Evolutionary conservation across 2,329 filamentous ascomycete genomes (phyloP).

Genomic region (Alternaria sp.): DNA sequence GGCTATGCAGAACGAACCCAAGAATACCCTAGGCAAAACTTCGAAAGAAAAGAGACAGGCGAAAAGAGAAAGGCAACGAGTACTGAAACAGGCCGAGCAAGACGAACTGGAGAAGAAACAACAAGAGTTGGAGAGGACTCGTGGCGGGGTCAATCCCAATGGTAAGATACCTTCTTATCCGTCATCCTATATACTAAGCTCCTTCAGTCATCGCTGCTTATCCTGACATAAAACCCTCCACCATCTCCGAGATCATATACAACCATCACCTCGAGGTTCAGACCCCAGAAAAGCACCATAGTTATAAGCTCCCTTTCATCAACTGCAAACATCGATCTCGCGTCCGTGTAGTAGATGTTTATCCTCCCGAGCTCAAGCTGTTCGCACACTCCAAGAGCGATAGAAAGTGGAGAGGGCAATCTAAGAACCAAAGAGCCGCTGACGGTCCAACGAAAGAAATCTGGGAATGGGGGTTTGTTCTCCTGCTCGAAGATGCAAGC

Average conservation of each 20-base stretch:
- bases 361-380: slow-evolving; percentile 73
- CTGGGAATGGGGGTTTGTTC: slow-evolving; percentile 87
- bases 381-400: slow-evolving; percentile 66
- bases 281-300: slow-evolving; percentile 43
- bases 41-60: slow-evolving; percentile 49
- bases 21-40: slow-evolving; percentile 29
- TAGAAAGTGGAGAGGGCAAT: slow-evolving; percentile 36
- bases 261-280: slow-evolving; percentile 53
- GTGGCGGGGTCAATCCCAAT: slow-evolving; percentile 49
- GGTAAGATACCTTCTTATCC: slow-evolving; percentile 44
- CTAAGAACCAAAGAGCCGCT: slow-evolving; percentile 49
- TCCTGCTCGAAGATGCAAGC: slow-evolving; percentile 77
- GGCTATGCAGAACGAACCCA: slow-evolving; percentile 25
- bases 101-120: slow-evolving; percentile 35
- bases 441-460: slow-evolving; percentile 54
- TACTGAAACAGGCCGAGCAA: slow-evolving; percentile 45
- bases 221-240: slow-evolving; percentile 46
- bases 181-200: slow-evolving; percentile 12
- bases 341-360: slow-evolving; percentile 84
- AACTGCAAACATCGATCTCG: slow-evolving; percentile 75
- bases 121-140: slow-evolving; percentile 22
- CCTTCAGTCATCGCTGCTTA: slow-evolving; percentile 59
- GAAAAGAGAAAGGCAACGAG: slow-evolving; percentile 46
- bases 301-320: slow-evolving; percentile 71
- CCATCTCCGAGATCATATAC: slow-evolving; percentile 59